Evolutionary conservation across 345 rosid species (phyloP).

Genomic region (Brassica incana): DNA sequence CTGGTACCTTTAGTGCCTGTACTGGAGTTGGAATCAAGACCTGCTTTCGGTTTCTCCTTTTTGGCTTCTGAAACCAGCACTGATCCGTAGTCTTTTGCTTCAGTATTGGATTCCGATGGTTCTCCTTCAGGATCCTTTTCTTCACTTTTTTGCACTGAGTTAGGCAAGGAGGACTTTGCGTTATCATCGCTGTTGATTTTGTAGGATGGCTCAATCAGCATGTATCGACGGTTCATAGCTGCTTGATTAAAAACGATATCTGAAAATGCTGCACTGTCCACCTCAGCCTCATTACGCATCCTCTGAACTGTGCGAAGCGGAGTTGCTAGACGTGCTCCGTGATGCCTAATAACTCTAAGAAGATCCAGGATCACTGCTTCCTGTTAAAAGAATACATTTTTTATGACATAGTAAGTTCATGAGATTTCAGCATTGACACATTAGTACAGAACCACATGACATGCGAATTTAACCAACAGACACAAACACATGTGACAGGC

Average conservation of each 20-base stretch:
- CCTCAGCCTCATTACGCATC: constrained; percentile 63
- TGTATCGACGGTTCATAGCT: constrained; percentile 52
- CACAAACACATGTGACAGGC: background rate
- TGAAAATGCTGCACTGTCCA: constrained; percentile 67
- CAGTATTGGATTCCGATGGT: constrained; percentile 28
- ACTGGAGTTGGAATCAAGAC: constrained; percentile 32
- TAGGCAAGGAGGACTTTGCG: constrained; percentile 51
- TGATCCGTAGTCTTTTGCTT: constrained; percentile 41
- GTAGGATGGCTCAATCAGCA: constrained; percentile 77
- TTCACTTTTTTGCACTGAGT: constrained; percentile 39
- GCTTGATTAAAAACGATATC: constrained; percentile 58
- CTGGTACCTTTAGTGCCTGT: constrained; percentile 14
- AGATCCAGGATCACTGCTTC: constrained; percentile 91
- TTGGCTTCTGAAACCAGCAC: constrained; percentile 34
- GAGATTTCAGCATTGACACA: constrained; percentile 3
- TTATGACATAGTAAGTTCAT: constrained; percentile 8
- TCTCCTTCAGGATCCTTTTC: constrained; percentile 57
- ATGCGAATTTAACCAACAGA: background rate
- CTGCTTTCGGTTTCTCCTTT: constrained; percentile 38
- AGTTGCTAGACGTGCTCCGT: constrained; percentile 85
- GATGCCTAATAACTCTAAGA: constrained; percentile 84
- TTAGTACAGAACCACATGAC: background rate
- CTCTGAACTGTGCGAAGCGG: constrained; percentile 92
- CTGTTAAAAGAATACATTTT: constrained; percentile 47
- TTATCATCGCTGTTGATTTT: constrained; percentile 66